A percentile compares a stretch with the other conserved stretches of the same genome.
Evolutionary conservation across 352 stramenopile genomes (phyloP).

Genomic region (Globisporangium perplexum): DNA sequence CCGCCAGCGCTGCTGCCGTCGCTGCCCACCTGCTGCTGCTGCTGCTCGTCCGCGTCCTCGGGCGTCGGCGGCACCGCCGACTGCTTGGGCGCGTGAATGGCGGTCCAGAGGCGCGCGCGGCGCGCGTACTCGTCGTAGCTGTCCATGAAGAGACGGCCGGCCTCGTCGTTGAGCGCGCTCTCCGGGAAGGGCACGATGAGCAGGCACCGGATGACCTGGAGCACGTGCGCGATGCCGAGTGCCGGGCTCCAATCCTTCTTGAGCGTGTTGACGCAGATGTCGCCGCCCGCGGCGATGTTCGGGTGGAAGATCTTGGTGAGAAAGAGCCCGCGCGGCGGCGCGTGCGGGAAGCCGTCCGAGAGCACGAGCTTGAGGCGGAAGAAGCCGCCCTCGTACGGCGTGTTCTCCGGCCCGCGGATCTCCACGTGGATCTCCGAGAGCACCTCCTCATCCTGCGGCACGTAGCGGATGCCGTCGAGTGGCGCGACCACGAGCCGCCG

Average conservation of each 20-base stretch:
- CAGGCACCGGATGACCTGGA: slow-evolving; percentile 98
- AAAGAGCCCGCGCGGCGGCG: slow-evolving; percentile 92
- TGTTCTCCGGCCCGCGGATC: slow-evolving; percentile 95
- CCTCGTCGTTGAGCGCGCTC: slow-evolving; percentile 98
- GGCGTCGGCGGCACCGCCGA: slow-evolving; percentile 1
- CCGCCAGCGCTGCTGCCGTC: too few relatives aligned
- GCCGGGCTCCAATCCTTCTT: slow-evolving; percentile 97
- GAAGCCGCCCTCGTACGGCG: slow-evolving; percentile 94
- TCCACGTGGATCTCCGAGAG: slow-evolving; percentile 94
- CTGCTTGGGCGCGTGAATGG: slow-evolving; percentile 82
- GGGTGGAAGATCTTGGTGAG: slow-evolving; percentile 99
- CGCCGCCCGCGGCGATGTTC: slow-evolving; percentile 96
- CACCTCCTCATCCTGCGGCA: slow-evolving; percentile 88
- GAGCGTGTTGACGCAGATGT: slow-evolving; percentile 99
- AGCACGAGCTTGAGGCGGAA: slow-evolving; percentile 97
- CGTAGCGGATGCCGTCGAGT: slow-evolving; percentile 91
- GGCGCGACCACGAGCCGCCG: slow-evolving; percentile 85
- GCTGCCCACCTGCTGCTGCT: too few relatives aligned
- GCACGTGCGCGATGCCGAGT: slow-evolving; percentile 94
- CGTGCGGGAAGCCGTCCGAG: slow-evolving; percentile 78
- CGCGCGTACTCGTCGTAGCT: slow-evolving; percentile 97
- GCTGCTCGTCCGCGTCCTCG: slow-evolving; percentile 3
- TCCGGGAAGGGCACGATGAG: slow-evolving; percentile 99
- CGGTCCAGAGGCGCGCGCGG: slow-evolving; percentile 86
- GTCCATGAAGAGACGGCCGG: slow-evolving; percentile 98